A percentile compares a stretch with the other conserved stretches of the same genome.
Conservation (phyloP, 106 monocot species). For the Alisma plantagoaquatica region DNA sequence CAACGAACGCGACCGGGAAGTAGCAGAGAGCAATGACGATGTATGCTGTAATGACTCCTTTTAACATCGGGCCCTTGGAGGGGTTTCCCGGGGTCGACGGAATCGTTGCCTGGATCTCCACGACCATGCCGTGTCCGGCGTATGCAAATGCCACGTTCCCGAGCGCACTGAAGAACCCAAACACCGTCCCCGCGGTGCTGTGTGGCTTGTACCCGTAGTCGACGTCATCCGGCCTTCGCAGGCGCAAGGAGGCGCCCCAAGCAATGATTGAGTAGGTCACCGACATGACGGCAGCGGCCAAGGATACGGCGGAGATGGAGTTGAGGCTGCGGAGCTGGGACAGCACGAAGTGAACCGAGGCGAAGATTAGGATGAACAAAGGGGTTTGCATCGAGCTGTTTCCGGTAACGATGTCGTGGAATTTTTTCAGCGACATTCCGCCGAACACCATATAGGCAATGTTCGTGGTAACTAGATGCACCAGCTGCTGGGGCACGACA, state of each 20-base stretch:
- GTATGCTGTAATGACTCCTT: neutral
- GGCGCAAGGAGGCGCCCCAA: slow-evolving; percentile 8
- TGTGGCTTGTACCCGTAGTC: neutral
- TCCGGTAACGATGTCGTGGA: slow-evolving; percentile 42
- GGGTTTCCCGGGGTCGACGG: neutral
- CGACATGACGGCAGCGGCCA: slow-evolving; percentile 25
- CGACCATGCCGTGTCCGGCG: neutral
- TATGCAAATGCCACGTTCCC: slow-evolving; percentile 6
- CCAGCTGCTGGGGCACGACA: slow-evolving; percentile 20
- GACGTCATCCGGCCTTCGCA: neutral
- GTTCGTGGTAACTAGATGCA: neutral
- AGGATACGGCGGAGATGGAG: slow-evolving; percentile 38
- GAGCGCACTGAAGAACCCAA: slow-evolving; percentile 8
- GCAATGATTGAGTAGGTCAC: slow-evolving; percentile 16
- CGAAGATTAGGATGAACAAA: no score
- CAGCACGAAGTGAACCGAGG: no score
- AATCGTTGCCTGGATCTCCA: neutral
- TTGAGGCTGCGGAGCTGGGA: slow-evolving; percentile 18
- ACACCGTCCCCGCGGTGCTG: slow-evolving; percentile 7
- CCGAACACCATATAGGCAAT: slow-evolving; percentile 18
- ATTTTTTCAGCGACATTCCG: slow-evolving; percentile 46
- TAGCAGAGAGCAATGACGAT: neutral
- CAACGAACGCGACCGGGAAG: neutral
- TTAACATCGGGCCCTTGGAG: neutral
- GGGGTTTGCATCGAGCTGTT: no score